Percentiles rank a stretch among this genome's conserved stretches.
These are phyloP conservation scores for Lepiota subincarnata DNA, from an alignment of 768 basidiomycete genomes.

Conservation along the genomic window DNA sequence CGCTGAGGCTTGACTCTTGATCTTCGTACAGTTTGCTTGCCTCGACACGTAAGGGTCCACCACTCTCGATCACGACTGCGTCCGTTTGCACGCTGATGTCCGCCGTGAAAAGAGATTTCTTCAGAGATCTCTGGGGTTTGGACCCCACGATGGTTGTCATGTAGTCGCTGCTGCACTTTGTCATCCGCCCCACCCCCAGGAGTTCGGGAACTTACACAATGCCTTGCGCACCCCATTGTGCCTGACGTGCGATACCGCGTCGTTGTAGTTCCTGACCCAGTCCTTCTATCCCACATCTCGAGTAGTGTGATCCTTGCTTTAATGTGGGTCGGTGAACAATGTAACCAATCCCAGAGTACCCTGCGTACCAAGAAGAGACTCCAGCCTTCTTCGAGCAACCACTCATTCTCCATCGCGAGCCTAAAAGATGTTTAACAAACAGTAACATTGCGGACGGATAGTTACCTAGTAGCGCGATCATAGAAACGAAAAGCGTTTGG, in stretches of 20 bases:
- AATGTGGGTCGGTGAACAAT: conserved; percentile 9
- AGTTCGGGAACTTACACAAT: conserved; percentile 48
- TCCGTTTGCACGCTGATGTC: conserved; percentile 68
- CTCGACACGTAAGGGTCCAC: conserved; percentile 23
- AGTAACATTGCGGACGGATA: conserved; percentile 1
- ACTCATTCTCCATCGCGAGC: conserved; percentile 61
- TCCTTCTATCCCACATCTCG: conserved; percentile 59
- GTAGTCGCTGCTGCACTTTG: conserved; percentile 35
- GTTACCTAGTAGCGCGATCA: conserved; percentile 64
- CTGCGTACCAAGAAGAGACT: conserved; percentile 54
- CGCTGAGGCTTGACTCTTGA: conserved; percentile 54
- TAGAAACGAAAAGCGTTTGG: conserved; percentile 62
- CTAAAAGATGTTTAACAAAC: conserved; percentile 24
- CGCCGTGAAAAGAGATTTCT: conserved; percentile 50
- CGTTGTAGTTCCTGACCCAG: conserved; percentile 65
- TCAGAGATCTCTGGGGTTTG: conserved; percentile 44
- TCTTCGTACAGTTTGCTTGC: conserved; percentile 38
- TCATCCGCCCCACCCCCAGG: background rate
- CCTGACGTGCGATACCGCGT: conserved; percentile 59
- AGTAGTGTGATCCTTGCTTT: conserved; percentile 70
- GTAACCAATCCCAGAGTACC: background rate
- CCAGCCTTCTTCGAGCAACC: conserved; percentile 72
- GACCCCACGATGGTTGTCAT: conserved; percentile 44
- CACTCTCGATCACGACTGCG: conserved; percentile 24
- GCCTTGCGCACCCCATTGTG: conserved; percentile 71